Evolutionary conservation across 2,329 filamentous ascomycete species (phyloP).

Genomic region (Exophiala bonariae): DNA sequence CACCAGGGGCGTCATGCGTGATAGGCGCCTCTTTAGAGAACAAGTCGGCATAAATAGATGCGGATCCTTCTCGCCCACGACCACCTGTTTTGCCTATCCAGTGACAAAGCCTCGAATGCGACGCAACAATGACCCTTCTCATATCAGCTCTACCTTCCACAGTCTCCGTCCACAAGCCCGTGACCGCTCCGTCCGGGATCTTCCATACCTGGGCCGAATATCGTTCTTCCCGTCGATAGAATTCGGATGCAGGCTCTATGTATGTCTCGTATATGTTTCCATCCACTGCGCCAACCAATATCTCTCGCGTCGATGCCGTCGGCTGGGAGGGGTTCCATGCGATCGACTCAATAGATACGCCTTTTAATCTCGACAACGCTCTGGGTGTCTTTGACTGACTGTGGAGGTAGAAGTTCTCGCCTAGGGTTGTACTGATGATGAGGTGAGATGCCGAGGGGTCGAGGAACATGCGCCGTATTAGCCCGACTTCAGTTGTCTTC

Average conservation of each 20-base stretch:
- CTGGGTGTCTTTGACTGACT: constrained; percentile 89
- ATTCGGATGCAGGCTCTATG: constrained; percentile 91
- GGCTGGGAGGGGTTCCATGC: constrained; percentile 94
- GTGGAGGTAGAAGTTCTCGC: constrained; percentile 97
- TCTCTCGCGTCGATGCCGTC: constrained; percentile 91
- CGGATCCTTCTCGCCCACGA: constrained; percentile 72
- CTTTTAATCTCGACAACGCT: constrained; percentile 76
- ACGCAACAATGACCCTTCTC: constrained; percentile 76
- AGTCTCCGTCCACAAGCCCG: constrained; percentile 80
- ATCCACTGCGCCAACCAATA: constrained; percentile 86
- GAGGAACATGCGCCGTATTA: constrained; percentile 95
- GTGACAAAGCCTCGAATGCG: constrained; percentile 75
- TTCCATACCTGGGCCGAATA: constrained; percentile 84
- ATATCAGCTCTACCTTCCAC: constrained; percentile 68
- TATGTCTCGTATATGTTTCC: constrained; percentile 94
- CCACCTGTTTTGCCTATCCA: constrained; percentile 75
- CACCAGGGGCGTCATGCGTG: constrained; percentile 68
- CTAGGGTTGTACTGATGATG: constrained; percentile 83
- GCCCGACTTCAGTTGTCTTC: constrained; percentile 83
- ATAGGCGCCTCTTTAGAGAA: constrained; percentile 85
- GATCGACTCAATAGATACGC: constrained; percentile 82
- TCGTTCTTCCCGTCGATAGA: constrained; percentile 92
- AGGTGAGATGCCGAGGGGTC: constrained; percentile 95
- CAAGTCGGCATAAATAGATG: constrained; percentile 80
- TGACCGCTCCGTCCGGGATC: constrained; percentile 77